Conservation (phyloP, 345 rosid species). For the Gossypium mustelinum region DNA sequence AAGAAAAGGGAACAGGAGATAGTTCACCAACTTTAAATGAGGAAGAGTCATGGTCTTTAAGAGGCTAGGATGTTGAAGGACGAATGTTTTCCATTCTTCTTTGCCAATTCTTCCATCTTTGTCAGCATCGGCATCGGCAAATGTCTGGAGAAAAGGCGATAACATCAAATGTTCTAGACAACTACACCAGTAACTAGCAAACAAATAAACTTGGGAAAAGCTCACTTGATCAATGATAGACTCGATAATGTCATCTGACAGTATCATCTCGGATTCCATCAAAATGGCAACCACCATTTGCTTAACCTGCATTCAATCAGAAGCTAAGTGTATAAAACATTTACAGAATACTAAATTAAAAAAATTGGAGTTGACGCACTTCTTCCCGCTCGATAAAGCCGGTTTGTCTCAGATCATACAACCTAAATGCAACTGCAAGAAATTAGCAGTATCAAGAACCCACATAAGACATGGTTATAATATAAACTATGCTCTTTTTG, state of each 20-base stretch:
- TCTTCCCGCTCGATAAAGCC: conserved; percentile 85
- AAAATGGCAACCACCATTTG: conserved; percentile 76
- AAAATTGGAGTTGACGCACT: conserved; percentile 33
- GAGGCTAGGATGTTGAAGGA: conserved; percentile 37
- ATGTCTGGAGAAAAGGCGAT: conserved; percentile 38
- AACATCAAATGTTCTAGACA: not conserved
- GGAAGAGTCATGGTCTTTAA: conserved; percentile 66
- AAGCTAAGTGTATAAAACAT: not conserved
- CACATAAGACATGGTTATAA: not conserved
- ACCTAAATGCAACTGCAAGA: conserved; percentile 74
- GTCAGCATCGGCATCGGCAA: conserved; percentile 51
- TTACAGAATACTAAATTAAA: not conserved
- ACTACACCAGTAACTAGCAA: not conserved
- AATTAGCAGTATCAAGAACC: not conserved
- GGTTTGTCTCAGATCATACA: conserved; percentile 80
- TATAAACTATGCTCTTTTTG: not conserved
- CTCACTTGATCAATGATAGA: conserved; percentile 66
- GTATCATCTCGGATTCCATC: conserved; percentile 52
- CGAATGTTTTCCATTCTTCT: conserved; percentile 56
- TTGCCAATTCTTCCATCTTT: conserved; percentile 50
- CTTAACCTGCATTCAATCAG: conserved; percentile 50
- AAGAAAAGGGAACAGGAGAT: not conserved
- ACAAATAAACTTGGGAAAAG: not conserved
- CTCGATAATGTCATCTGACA: conserved; percentile 59
- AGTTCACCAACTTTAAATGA: conserved; percentile 39